phyloP scores from a whole-genome alignment of 2,329 filamentous ascomycete genomes.

The Paecilomyces sp. region DNA sequence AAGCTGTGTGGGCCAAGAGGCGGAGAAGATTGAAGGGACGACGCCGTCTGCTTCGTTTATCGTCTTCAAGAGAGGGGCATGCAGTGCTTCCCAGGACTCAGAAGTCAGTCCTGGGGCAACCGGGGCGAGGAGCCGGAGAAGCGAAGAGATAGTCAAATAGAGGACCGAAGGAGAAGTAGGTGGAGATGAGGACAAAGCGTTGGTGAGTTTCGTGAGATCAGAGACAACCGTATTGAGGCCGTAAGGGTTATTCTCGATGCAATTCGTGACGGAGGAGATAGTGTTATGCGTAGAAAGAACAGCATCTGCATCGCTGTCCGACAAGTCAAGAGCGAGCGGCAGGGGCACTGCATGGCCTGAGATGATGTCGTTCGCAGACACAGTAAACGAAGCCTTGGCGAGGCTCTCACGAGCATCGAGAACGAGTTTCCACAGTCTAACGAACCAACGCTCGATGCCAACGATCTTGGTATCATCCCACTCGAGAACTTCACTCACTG shows the following conservation, averaged over 20 bases:
- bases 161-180: constrained; percentile 31
- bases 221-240: constrained; percentile 78
- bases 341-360: constrained; percentile 17
- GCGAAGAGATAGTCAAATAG: constrained; percentile 43
- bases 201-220: constrained; percentile 75
- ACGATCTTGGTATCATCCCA: constrained; percentile 81
- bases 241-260: constrained; percentile 64
- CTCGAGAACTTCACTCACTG: constrained; percentile 73
- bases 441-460: constrained; percentile 75
- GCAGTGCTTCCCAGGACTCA: constrained; percentile 66
- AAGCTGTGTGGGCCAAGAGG: constrained; percentile 51
- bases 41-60: constrained; percentile 3
- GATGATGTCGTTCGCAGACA: constrained; percentile 14
- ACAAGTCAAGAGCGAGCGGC: constrained; percentile 23
- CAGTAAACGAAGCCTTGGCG: constrained; percentile 11
- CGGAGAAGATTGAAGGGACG: constrained; percentile 35
- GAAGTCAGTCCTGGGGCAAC: constrained; percentile 74
- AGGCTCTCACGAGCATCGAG: constrained; percentile 23
- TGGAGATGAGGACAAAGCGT: constrained; percentile 49
- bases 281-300: constrained; percentile 63
- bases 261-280: constrained; percentile 59
- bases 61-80: constrained; percentile 14
- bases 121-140: constrained; percentile 69
- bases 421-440: constrained; percentile 57
- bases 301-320: constrained; percentile 36